Evolutionary conservation across 306 rosid genomes (phyloP).

Genomic region (Malus sylvestris): DNA sequence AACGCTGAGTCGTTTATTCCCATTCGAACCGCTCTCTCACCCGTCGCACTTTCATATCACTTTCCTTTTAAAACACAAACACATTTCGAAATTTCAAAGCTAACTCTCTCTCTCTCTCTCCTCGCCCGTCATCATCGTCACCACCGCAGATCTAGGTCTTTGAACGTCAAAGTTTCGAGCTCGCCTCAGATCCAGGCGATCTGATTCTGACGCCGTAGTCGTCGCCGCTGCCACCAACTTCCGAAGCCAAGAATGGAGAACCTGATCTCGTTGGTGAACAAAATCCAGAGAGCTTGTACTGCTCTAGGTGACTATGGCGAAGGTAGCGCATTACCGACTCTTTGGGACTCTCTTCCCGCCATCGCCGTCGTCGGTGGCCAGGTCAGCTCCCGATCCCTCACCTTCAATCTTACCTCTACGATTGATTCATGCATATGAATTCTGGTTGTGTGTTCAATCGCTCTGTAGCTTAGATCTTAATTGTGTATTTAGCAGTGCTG

Average conservation of each 20-base stretch:
- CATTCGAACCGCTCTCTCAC: background rate
- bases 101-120: background rate
- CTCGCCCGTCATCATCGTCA: background rate
- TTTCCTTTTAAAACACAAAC: background rate
- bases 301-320: slow-evolving; percentile 95
- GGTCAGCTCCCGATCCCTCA: slow-evolving; percentile 43
- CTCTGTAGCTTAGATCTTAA: background rate
- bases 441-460: background rate
- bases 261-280: slow-evolving; percentile 76
- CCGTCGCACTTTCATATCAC: background rate
- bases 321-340: slow-evolving; percentile 76
- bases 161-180: background rate
- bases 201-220: slow-evolving; percentile 16
- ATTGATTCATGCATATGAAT: background rate
- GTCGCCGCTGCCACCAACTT: slow-evolving; percentile 7
- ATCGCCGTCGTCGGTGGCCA: slow-evolving; percentile 99
- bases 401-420: background rate
- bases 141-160: slow-evolving; percentile 11
- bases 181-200: slow-evolving; percentile 34
- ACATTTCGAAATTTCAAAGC: background rate
- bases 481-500: background rate
- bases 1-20: background rate
- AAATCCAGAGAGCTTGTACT: slow-evolving; percentile 93
- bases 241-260: slow-evolving; percentile 52
- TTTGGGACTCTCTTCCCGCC: slow-evolving; percentile 91